A percentile compares a stretch with the other conserved stretches of the same genome.
Evolutionary conservation across 2,329 filamentous ascomycete genomes (phyloP).

Genomic region (Ophiostoma quercus): DNA sequence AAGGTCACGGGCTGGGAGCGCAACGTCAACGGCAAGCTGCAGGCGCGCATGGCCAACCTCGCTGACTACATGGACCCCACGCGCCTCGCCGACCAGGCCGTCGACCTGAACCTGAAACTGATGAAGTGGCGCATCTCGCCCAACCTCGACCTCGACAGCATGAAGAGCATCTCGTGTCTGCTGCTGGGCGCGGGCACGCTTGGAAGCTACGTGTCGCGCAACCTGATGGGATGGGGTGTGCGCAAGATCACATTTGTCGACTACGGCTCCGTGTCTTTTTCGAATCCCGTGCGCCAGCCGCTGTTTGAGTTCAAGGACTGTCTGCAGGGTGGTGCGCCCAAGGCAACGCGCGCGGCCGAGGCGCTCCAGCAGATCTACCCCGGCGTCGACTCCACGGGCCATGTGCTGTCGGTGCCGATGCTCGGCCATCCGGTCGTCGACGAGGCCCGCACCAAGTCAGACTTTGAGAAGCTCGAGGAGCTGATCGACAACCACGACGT

Average conservation of each 20-base stretch:
- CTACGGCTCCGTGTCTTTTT: constrained; percentile 88
- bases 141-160: constrained; percentile 75
- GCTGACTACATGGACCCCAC: constrained; percentile 90
- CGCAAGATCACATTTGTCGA: constrained; percentile 94
- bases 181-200: constrained; percentile 88
- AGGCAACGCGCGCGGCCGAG: constrained; percentile 75
- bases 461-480: constrained; percentile 69
- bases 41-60: constrained; percentile 72
- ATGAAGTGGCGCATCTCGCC: constrained; percentile 99
- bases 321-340: constrained; percentile 73
- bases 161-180: constrained; percentile 85
- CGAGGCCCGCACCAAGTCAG: constrained; percentile 59
- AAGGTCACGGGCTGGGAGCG: constrained; percentile 96
- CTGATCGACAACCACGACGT: constrained; percentile 83
- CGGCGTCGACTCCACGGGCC: constrained; percentile 74
- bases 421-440: constrained; percentile 82
- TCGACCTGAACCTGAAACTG: constrained; percentile 92
- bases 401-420: constrained; percentile 88
- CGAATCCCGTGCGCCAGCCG: constrained; percentile 91
- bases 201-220: constrained; percentile 87
- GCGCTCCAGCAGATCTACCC: constrained; percentile 83
- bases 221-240: constrained; percentile 92
- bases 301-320: constrained; percentile 90
- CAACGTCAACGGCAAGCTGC: constrained; percentile 70
- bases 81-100: constrained; percentile 83